Evolutionary conservation across 306 rosid genomes (phyloP), one percentile per base, ranked within the genome.

Genomic region (Cicer judaicum): DNA sequence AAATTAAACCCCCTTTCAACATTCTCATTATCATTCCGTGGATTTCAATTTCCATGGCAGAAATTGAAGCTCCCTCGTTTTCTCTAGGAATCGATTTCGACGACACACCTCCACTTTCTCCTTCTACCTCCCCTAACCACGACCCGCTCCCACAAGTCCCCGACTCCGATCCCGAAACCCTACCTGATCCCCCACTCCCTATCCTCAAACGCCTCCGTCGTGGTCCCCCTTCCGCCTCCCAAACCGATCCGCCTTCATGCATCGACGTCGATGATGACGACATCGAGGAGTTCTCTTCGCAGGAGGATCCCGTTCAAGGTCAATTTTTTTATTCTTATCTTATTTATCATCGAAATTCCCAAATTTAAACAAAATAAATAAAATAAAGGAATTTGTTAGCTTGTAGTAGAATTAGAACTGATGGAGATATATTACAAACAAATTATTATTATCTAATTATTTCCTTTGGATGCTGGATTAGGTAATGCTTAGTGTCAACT

Each of bases 231-330:
- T 34, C 57, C 19, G 2, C 52, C 29, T 7, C 80, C 64, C 56
- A 53, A 41, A 7, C 19, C 1, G 46, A 44, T 61, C 41, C 64
- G 12, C 53, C 74, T 56, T 46, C 71, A 41, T 61, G 16, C 40
- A 39, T 69, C 18, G 70, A 72, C 4, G 79, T 12, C 12, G 94
- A 90, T 10, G 98, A 89, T 5, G 98, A 89, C 6, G 97, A 92
- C 21, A 92, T 92, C 41, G 94, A 90, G 70, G 92, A 90, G 13
- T 90, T 92, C 85, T 90, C 96, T n/a, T 85, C 91, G 0, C 79
- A 81, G 73, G 94, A 92, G 0, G 83, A 87, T 56, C 74, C 56
- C 59, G 7, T 71, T 42, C 72, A 29, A 72, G 90, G 72, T 67
- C 11, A 68, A 10, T 18, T 68, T 44, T 0, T 61, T 59, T 15